These are phyloP conservation scores for Pseudocercospora pini-densiflorae DNA, from an alignment of 2,329 filamentous ascomycete genomes.

Conservation along the genomic window DNA sequence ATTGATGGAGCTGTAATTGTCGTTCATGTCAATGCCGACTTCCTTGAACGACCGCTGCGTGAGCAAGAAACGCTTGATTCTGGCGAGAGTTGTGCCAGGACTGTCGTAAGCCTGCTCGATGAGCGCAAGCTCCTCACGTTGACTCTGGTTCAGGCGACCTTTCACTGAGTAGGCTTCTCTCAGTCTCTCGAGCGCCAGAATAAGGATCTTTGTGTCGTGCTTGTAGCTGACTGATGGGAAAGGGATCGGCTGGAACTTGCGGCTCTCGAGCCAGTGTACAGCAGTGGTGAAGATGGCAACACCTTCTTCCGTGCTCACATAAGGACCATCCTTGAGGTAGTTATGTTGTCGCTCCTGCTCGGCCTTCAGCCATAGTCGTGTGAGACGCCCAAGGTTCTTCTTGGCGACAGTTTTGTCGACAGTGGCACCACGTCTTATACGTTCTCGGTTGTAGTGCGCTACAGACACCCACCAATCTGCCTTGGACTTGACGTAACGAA, in stretches of 20 bases:
- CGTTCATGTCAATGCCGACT: conserved; percentile 99
- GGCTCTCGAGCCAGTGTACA: conserved; percentile 97
- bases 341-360: conserved; percentile 99
- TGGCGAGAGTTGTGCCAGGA: conserved; percentile 89
- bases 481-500: conserved; percentile 98
- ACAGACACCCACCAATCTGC: conserved; percentile 99
- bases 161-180: conserved; percentile 98
- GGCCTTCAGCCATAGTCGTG: conserved; percentile 94
- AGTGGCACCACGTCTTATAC: conserved; percentile 92
- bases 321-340: conserved; percentile 98
- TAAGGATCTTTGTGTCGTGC: conserved; percentile 98
- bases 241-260: conserved; percentile 97
- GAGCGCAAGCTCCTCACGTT: conserved; percentile 92
- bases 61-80: conserved; percentile 96
- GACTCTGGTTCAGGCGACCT: conserved; percentile 93
- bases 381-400: conserved; percentile 96
- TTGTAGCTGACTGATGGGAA: conserved; percentile 99
- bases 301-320: conserved; percentile 96
- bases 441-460: conserved; percentile 97
- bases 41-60: conserved; percentile 99
- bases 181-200: conserved; percentile 88
- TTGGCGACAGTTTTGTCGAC: conserved; percentile 99
- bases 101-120: conserved; percentile 99
- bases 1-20: conserved; percentile 99
- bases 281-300: conserved; percentile 99